phyloP scores from a whole-genome alignment of 2,329 filamentous ascomycete species.

The Xylaria sp. region DNA sequence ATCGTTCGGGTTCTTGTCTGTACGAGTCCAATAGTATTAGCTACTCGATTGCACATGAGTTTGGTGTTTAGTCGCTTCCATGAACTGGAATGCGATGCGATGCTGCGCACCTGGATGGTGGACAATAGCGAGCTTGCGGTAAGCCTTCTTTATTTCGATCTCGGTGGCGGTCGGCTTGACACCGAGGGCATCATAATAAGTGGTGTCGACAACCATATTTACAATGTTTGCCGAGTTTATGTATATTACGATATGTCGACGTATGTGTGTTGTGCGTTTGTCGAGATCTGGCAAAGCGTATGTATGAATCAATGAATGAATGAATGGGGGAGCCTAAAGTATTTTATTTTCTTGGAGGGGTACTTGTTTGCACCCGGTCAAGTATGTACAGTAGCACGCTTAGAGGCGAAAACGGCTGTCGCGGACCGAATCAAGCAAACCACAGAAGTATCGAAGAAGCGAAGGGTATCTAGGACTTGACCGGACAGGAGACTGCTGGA shows the following conservation, averaged over 20 bases:
- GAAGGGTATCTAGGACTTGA: constrained; percentile 8
- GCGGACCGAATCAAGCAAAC: constrained; percentile 8
- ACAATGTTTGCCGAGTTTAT: constrained; percentile 3
- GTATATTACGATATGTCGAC: neutral
- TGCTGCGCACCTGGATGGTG: constrained; percentile 79
- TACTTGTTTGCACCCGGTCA: neutral
- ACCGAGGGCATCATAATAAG: constrained; percentile 88
- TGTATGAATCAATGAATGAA: neutral
- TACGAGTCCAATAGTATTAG: constrained; percentile 21
- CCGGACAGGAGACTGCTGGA: neutral
- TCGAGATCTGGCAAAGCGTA: neutral
- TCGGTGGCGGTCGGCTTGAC: constrained; percentile 87
- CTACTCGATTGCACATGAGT: constrained; percentile 22
- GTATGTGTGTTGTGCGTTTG: neutral
- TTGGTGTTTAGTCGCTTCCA: too few relatives aligned
- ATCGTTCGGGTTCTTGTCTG: constrained; percentile 98
- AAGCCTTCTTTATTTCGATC: constrained; percentile 96
- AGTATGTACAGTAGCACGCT: neutral
- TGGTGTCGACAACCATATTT: constrained; percentile 85
- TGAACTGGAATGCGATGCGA: neutral
- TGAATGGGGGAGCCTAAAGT: neutral
- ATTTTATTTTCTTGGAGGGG: constrained; percentile 25
- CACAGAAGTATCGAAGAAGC: neutral
- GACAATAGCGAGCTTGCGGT: constrained; percentile 92
- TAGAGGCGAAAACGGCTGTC: neutral